Base-by-base conservation (phyloP, 2,329 filamentous ascomycete species). In the Fusarium goolgardi region DNA sequence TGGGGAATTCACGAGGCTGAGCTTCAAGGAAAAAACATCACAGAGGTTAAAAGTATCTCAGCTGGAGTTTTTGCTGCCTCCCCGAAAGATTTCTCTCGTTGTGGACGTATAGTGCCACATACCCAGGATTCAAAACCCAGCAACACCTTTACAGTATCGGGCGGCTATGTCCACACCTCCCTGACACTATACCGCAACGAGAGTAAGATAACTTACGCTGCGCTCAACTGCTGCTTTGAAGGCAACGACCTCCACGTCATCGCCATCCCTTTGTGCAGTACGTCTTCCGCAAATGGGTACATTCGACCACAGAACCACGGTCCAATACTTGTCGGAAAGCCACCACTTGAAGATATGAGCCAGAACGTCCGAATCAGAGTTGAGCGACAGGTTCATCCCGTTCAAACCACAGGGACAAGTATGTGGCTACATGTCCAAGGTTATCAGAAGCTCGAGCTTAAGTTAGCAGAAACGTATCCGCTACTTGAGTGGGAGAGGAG, bases 341-440 rank as follows among this genome's bases (percentile, higher is more conserved):
- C 6, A 2, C 7, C 2, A 1, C 6, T 10, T 1, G 11, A 18
- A 1, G 13, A 5, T 6, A 1, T 12, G 3, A 16, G 0, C 8
- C 11, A 29, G 0, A 23, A 40, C 3, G 21, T 59, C 15, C 39
- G 32, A 2, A 52, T 61, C 9, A 11, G 20, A 4, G 10, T 61
- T 16, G 15, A 40, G 5, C 37, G 44, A 10, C 54, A 60, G 21
- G 0, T 2, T 0, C 25, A 1, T 8, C 10, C 20, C 0, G 4
- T 1, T 1, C 7, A 41, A 29, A 3, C 7, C 7, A 9, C 3
- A 21, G 12, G 54, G 8, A n/a, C 1, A 27, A 9, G 7, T 2
- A 25, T 4, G 3, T 59, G 55, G 54, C 45, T 59, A 6, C 44
- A 59, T 12, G n/a, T 60, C 0, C 21, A 39, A 5, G 57, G 57